phyloP scores from a whole-genome alignment of 108 stramenopile species.

The Stephanodiscus minutulus region DNA sequence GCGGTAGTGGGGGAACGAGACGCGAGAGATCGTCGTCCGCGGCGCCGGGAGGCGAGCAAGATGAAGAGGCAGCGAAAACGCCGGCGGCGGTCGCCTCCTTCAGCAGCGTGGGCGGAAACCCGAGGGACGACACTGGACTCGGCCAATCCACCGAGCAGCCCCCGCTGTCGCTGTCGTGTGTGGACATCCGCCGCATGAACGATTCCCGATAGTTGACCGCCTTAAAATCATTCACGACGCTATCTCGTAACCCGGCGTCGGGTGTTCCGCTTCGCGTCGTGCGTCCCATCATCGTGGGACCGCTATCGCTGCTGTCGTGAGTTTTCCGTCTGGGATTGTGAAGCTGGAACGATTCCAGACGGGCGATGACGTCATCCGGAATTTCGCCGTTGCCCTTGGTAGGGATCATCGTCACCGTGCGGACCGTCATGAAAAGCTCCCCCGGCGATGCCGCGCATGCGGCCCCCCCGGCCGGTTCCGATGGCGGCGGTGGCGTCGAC shows the following conservation, averaged over 20 bases:
- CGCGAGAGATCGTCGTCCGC: neutral
- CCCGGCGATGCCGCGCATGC: too few relatives aligned
- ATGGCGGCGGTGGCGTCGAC: too few relatives aligned
- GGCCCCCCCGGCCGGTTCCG: too few relatives aligned
- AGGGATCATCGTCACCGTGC: too few relatives aligned
- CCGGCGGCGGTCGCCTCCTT: neutral
- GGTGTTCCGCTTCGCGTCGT: neutral
- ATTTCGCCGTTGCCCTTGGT: neutral
- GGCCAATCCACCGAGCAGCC: conserved; percentile 16
- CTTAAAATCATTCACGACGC: conserved; percentile 19
- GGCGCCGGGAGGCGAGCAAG: neutral
- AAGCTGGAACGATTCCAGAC: neutral
- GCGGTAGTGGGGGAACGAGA: neutral
- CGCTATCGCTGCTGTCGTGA: neutral
- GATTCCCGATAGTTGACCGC: conserved; percentile 10
- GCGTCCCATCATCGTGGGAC: neutral
- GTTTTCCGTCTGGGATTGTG: neutral
- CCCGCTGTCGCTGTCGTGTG: neutral
- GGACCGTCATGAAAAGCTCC: too few relatives aligned
- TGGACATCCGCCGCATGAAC: conserved; percentile 13
- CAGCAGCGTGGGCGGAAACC: neutral
- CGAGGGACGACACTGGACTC: conserved; percentile 19
- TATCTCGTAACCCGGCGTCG: neutral
- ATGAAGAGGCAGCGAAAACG: neutral
- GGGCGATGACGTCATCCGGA: neutral